Percentiles rank a stretch among this genome's conserved stretches.
These are phyloP conservation scores for Capsella rubella DNA, from an alignment of 441 rosid species.

Conservation along the genomic window DNA sequence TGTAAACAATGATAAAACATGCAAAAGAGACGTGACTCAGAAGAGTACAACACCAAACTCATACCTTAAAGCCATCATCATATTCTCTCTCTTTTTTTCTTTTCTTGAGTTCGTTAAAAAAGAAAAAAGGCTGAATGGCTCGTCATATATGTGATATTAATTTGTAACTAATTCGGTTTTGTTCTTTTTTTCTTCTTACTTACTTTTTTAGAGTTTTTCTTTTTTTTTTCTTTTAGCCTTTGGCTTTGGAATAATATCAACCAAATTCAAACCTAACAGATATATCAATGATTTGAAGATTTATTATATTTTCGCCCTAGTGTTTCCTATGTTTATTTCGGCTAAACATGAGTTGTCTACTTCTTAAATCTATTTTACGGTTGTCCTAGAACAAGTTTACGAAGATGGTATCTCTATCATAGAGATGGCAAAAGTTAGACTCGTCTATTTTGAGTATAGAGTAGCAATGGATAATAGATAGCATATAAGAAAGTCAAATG, in stretches of 20 bases:
- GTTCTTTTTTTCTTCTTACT: not conserved
- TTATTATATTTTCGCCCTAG: not conserved
- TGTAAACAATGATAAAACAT: conserved; percentile 19
- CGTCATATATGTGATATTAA: not conserved
- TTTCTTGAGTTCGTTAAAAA: conserved; percentile 18
- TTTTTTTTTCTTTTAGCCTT: not conserved
- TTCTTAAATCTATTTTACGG: not conserved
- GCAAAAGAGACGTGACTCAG: conserved; percentile 34
- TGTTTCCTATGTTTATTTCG: not conserved
- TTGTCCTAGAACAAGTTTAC: not conserved
- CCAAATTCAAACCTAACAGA: conserved; percentile 9
- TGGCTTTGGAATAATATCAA: conserved; percentile 3
- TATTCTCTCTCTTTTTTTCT: conserved; percentile 9
- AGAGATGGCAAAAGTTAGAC: conserved; percentile 17
- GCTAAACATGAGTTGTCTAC: conserved; percentile 14
- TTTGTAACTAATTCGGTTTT: not conserved
- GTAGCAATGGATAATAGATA: conserved; percentile 6
- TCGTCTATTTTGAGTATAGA: not conserved
- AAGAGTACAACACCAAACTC: conserved; percentile 46
- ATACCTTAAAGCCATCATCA: conserved; percentile 45
- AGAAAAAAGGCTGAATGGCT: not conserved
- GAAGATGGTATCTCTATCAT: not conserved
- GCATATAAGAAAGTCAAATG: not conserved
- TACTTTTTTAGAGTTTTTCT: not conserved
- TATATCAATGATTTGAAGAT: not conserved